A percentile compares a stretch with the other conserved stretches of the same genome.
Evolutionary conservation across 495 filamentous ascomycete species (phyloP).

Genomic region (Tuber aestivum): DNA sequence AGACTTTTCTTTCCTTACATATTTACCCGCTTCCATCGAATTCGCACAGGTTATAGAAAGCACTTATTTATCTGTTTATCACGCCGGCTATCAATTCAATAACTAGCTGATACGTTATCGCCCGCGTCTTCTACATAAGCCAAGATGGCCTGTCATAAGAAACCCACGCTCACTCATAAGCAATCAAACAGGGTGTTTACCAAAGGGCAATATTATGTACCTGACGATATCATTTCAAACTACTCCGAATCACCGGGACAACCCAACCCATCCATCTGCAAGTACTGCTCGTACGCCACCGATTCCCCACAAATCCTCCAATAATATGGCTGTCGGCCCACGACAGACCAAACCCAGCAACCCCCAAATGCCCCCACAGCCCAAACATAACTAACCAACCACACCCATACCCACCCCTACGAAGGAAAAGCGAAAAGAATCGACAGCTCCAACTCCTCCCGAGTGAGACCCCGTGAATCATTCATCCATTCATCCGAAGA

Average conservation of each 20-base stretch:
- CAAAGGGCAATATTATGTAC: background rate
- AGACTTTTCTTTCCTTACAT: background rate
- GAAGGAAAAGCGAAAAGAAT: background rate
- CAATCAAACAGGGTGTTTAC: background rate
- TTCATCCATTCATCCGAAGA: background rate
- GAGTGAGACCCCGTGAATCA: background rate
- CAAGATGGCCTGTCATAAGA: background rate
- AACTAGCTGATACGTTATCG: background rate
- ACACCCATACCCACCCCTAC: background rate
- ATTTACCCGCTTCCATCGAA: background rate
- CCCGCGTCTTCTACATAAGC: background rate
- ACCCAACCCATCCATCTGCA: background rate
- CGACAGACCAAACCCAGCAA: background rate
- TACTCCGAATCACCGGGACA: background rate
- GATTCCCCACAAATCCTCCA: background rate
- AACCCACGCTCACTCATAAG: background rate
- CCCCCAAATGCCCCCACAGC: background rate
- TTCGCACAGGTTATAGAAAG: background rate
- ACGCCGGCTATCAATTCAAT: background rate
- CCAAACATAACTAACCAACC: background rate
- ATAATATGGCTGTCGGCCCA: background rate
- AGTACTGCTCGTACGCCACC: background rate
- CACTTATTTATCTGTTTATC: background rate
- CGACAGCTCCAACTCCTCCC: background rate
- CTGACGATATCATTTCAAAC: background rate